phyloP scores from a whole-genome alignment of 2,329 filamentous ascomycete genomes.

The Magnaporthales sp. region DNA sequence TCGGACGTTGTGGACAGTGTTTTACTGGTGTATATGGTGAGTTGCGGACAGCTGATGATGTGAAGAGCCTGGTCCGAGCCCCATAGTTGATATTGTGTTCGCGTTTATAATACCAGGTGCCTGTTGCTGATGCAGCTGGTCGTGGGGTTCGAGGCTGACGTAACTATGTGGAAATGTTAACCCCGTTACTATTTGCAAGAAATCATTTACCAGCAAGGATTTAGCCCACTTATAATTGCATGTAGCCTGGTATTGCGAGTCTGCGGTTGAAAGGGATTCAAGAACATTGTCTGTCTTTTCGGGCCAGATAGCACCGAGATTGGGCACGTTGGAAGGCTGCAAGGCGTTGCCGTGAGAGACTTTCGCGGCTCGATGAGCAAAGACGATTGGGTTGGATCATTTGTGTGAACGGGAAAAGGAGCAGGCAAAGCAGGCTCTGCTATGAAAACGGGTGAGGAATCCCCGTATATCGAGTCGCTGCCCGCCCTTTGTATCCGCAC shows the following conservation, averaged over 20 bases:
- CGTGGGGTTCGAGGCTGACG: slow-evolving; percentile 1
- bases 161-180: slow-evolving; percentile 4
- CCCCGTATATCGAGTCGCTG: slow-evolving; percentile 25
- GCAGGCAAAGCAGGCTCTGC: slow-evolving; percentile 30
- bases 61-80: slow-evolving; percentile 2
- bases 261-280: slow-evolving; percentile 23
- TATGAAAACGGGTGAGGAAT: slow-evolving; percentile 33
- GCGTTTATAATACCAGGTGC: slow-evolving; percentile 19
- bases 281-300: slow-evolving; percentile 20
- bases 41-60: slow-evolving; percentile 4
- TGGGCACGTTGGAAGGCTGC: slow-evolving; percentile 42
- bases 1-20: slow-evolving; percentile 46
- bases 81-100: slow-evolving; percentile 12
- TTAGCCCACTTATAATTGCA: slow-evolving; percentile 23
- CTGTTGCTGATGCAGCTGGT: slow-evolving; percentile 4
- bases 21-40: slow-evolving; percentile 11
- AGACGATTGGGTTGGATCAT: slow-evolving; percentile 39
- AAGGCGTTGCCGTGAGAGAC: slow-evolving; percentile 22
- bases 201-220: neutral
- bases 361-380: slow-evolving; percentile 41
- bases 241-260: slow-evolving; percentile 19
- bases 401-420: slow-evolving; percentile 41
- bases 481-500: slow-evolving; percentile 40
- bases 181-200: slow-evolving; percentile 9
- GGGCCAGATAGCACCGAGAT: slow-evolving; percentile 18